Base-by-base conservation (phyloP, 192 early-diverging fungal species). In the Podila horticola region DNA sequence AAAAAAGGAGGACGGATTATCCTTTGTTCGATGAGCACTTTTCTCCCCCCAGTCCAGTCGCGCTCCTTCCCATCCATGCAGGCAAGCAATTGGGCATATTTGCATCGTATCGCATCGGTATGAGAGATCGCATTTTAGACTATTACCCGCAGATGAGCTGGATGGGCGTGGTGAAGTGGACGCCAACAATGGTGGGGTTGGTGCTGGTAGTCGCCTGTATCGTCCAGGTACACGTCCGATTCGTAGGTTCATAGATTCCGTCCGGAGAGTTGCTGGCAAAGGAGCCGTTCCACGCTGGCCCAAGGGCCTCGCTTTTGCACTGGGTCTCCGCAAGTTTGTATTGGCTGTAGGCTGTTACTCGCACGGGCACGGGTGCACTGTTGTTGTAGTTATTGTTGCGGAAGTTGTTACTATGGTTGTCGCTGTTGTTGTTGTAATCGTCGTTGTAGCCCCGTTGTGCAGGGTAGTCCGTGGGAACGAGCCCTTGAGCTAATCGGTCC, bases 221-320 rank as follows among this genome's bases (percentile, higher is more conserved):
- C 9, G 57, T 73, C 77, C 77, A 81, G 17, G 31, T 73, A 26
- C 77, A 81, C 19, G 71, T 49, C 15, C 71, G 66, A 9, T 38
- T 68, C 31, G 28, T 3, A 11, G 66, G 15, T 30, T 71, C 66
- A 38, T 73, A 69, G 11, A 68, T n/a, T 3, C 71, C 77, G 19
- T 73, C 77, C 0, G 2, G 31, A 11, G 77, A 72, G 11, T 60
- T 70, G 36, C 66, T 73, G 28, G 55, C 29, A 26, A 81, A 81
- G 1, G 55, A 49, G 0, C 77, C 71, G 48, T 52, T 66, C 62
- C 62, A 76, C 2, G 15, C 67, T 13, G 52, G 57, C 4, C 55
- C 55, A 3, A 69, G 41, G 4, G 22, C 28, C 38, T 81, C 52
- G 17, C 64, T 62, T 29, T 64, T 64, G 55, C 75, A 72, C 12